phyloP scores from a whole-genome alignment of 2,329 filamentous ascomycete species.

The Colletotrichum sp. region DNA sequence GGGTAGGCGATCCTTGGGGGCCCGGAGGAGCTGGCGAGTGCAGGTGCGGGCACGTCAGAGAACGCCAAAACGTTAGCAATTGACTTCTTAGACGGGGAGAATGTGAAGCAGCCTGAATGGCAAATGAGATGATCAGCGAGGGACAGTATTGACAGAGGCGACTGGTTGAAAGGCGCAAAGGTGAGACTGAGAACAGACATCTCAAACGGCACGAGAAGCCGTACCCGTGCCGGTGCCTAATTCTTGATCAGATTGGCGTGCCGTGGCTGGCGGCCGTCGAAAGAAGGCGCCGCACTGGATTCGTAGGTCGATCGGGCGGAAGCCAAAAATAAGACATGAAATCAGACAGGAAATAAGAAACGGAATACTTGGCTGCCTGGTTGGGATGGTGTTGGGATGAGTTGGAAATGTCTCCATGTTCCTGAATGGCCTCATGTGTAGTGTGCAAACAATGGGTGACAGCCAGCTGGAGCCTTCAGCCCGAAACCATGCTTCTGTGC shows the following conservation, averaged over 20 bases:
- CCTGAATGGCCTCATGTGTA: not conserved
- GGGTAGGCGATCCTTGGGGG: not conserved
- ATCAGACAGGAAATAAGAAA: constrained; percentile 10
- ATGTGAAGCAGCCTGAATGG: not conserved
- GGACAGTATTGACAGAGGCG: not conserved
- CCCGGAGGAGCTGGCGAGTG: not conserved
- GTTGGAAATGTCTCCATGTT: not conserved
- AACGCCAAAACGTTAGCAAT: not conserved
- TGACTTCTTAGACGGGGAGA: not conserved
- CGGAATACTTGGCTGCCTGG: not conserved
- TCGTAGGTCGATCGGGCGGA: not conserved
- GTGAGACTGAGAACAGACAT: not conserved
- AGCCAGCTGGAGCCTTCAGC: not conserved
- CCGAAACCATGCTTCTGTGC: not conserved
- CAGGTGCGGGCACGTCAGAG: not conserved
- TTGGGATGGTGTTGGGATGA: not conserved
- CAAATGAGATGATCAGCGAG: not conserved
- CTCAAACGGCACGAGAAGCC: not conserved
- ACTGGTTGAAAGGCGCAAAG: not conserved
- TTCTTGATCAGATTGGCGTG: not conserved
- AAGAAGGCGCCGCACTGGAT: not conserved
- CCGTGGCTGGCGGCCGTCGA: not conserved
- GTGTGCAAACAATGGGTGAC: not conserved
- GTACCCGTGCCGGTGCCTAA: not conserved
- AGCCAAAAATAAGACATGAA: not conserved